Base-by-base conservation (phyloP, 2,329 filamentous ascomycete species). In the Coniochaeta sp. region DNA sequence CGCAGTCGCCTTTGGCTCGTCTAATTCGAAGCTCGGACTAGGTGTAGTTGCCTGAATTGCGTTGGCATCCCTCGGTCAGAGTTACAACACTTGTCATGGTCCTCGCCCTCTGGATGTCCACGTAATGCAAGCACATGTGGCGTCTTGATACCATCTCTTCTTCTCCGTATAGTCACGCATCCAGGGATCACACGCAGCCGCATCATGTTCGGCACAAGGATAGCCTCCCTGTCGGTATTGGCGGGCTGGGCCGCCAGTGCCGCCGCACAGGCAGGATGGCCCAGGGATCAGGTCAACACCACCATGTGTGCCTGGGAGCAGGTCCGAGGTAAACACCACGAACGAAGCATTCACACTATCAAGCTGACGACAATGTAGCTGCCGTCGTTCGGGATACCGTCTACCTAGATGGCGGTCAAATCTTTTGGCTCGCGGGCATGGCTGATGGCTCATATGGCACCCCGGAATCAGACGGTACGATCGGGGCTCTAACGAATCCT, bases 341-440 rank as follows among this genome's bases (percentile, higher is more conserved):
- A n/a, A n/a, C n/a, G n/a, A 9, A 52, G 61, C 69, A 50, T 66
- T 56, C 31, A 28, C 22, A 24, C 18, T 42, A 18, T 22, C 18
- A 22, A 26, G 7, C 2, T 42, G 27, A 12, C 49, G 32, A 38
- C 12, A n/a, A 18, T 42, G 6, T 58, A 85, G 83, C 75, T 55
- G 75, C 77, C 32, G 66, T 83, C 3, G 66, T 87, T 31, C 75
- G 76, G 38, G 82, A 87, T 58, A 82, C 76, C 2, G 67, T 86
- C 14, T 87, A 85, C 60, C 64, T 88, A 20, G 83, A 88, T 61
- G 85, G 85, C 32, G 85, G 85, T 3, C 56, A 62, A 38, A 63
- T 85, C 10, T 72, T 56, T 53, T 86, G 83, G 81, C 56, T 67
- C 30, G 72, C 73, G 3, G 75, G 74, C 10, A 58, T 79, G 49